Evolutionary conservation across 2,329 filamentous ascomycete genomes (phyloP), one percentile per base, ranked within the genome.

Genomic region (Xylaria sp.): DNA sequence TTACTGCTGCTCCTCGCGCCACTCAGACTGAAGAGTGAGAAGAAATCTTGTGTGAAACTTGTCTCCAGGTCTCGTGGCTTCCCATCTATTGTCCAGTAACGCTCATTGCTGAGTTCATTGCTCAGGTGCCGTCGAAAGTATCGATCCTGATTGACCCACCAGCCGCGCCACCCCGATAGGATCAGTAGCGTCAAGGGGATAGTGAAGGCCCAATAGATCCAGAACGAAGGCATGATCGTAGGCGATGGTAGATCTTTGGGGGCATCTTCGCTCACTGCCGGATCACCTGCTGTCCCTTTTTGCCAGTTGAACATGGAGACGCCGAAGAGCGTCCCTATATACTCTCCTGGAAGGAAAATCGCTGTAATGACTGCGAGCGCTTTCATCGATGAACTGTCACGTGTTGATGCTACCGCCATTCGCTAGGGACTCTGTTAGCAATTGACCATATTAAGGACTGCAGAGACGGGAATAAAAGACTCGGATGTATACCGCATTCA

Each of bases 331-430:
- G 81, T 82, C 30, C 80, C 80, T 41, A 84, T 80, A 69, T 82
- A 84, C 64, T 84, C 82, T 53, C 82, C 82, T 0, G 82, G 82
- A 4, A 84, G 77, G 71, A 84, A 84, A n/a, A 84, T 76, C 15
- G 82, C 82, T 0, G 82, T 84, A 62, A 84, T 83, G 32, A 84
- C 81, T 1, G 82, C 82, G 0, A 84, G 74, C 1, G 82, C 82
- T 50, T 84, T 84, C 81, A 84, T 84, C 0, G 82, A 83, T 0
- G 82, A 83, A 23, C 79, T 82, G 73, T 84, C 82, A 18, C 84
- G 88, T 55, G 93, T 92, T 60, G 97, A 96, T 77, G 92, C 93
- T 5, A 97, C 93, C 0, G 91, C 93, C 0, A 80, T 84, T 74
- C 84, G 50, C 34, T 52, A 45, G 9, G 2, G 45, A 23, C 9